Percentiles rank a stretch among this genome's conserved stretches.
Conservation (phyloP, 2,329 filamentous ascomycete species). For the Aspergillus pseudonomiae region DNA sequence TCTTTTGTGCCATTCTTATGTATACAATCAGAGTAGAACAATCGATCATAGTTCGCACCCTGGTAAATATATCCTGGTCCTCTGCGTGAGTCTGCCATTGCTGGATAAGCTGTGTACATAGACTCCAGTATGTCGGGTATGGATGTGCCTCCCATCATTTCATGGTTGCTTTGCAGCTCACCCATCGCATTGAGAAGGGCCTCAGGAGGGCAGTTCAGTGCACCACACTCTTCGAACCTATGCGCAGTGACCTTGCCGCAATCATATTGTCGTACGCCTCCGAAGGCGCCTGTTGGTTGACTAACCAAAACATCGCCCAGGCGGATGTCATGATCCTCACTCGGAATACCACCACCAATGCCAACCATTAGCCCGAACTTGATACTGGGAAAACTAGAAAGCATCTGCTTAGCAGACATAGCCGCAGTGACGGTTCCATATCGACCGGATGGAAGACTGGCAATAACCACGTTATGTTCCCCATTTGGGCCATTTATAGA, state of each 20-base stretch:
- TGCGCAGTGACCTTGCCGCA: background rate
- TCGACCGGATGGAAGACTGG: conserved; percentile 1
- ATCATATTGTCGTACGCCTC: conserved; percentile 10
- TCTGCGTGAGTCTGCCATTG: conserved; percentile 4
- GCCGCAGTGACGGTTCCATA: conserved; percentile 4
- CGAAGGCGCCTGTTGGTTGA: background rate
- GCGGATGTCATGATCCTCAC: conserved; percentile 1
- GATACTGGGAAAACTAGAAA: background rate
- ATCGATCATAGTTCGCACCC: background rate
- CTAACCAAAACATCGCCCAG: conserved; percentile 11
- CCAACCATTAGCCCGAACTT: conserved; percentile 9
- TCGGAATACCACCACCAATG: conserved; percentile 7
- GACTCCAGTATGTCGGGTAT: background rate
- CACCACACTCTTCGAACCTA: background rate
- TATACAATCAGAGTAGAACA: background rate
- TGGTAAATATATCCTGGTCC: background rate
- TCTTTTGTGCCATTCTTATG: background rate
- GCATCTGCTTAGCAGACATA: background rate
- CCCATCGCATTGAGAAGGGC: background rate
- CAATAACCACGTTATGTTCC: conserved; percentile 9
- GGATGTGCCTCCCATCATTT: background rate
- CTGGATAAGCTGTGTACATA: background rate
- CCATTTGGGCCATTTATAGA: background rate
- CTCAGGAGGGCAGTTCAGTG: background rate
- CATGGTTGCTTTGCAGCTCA: background rate